Conservation (phyloP, 225 moss, liverwort and hornwort species). For the Pseudoscleropodium purum region DNA sequence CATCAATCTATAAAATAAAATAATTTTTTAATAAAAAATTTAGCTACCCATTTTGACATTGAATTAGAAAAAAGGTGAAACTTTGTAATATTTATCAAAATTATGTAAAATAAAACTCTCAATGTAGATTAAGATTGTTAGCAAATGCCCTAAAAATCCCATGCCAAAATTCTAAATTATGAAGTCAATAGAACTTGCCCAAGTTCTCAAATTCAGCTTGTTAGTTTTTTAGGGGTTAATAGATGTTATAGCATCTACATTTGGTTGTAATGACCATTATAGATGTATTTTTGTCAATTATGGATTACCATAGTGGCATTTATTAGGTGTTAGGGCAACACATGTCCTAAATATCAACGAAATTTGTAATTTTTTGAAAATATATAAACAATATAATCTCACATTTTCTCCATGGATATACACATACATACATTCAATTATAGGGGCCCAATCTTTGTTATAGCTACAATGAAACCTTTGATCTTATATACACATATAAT, state of each 20-base stretch:
- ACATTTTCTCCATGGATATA: background rate
- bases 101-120: background rate
- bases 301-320: rapidly evolving
- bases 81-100: background rate
- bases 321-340: background rate
- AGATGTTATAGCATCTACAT: background rate
- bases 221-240: background rate
- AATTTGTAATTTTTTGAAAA: background rate
- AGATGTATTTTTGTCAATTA: background rate
- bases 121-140: background rate
- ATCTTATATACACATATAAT: background rate
- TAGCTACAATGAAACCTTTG: background rate
- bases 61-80: background rate
- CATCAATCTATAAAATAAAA: background rate
- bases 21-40: background rate
- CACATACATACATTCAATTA: background rate
- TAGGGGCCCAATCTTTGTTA: background rate
- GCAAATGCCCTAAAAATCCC: background rate
- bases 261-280: background rate
- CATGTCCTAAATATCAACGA: background rate
- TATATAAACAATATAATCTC: background rate
- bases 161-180: background rate
- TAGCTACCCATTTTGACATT: background rate
- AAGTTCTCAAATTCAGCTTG: background rate
- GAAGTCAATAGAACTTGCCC: rapidly evolving